Evolutionary conservation across 495 filamentous ascomycete species (phyloP).

Genomic region (Polyplosphaeria fusca): DNA sequence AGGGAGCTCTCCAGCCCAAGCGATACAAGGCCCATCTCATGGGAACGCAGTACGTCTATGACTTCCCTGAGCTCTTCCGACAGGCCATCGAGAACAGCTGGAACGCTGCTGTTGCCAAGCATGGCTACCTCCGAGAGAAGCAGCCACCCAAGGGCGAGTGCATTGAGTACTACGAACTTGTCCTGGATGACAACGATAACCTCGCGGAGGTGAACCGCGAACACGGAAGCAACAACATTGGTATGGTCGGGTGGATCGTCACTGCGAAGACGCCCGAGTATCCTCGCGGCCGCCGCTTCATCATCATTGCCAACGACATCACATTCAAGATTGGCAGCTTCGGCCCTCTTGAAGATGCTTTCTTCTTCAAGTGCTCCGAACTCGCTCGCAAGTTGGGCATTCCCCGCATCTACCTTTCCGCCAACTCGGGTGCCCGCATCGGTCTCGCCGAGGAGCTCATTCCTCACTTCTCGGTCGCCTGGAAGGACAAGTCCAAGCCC

Average conservation of each 20-base stretch:
- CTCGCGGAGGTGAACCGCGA: conserved; percentile 89
- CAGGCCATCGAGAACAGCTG: conserved; percentile 97
- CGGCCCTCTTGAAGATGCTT: conserved; percentile 91
- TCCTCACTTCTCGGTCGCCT: conserved; percentile 92
- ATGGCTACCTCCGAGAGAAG: conserved; percentile 69
- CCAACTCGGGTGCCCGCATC: conserved; percentile 98
- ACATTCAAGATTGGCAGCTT: conserved; percentile 99
- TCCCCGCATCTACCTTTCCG: conserved; percentile 94
- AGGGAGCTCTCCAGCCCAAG: conserved; percentile 98
- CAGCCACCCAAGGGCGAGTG: conserved; percentile 84
- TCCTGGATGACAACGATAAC: conserved; percentile 89
- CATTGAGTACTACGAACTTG: conserved; percentile 91
- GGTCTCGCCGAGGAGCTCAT: conserved; percentile 96
- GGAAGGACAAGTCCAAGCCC: conserved; percentile 81
- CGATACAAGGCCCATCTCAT: conserved; percentile 98
- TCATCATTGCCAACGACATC: conserved; percentile 98
- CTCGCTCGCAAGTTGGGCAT: conserved; percentile 89
- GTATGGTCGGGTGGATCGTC: conserved; percentile 98
- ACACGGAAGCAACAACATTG: conserved; percentile 88
- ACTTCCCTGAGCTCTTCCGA: conserved; percentile 99
- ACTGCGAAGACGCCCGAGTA: conserved; percentile 98
- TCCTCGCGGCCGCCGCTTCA: conserved; percentile 82
- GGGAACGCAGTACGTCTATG: conserved; percentile 98
- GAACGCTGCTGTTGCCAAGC: conserved; percentile 66
- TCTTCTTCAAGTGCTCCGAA: conserved; percentile 99